A percentile compares a stretch with the other conserved stretches of the same genome.
Conservation (phyloP, 305 asterid genomes). For the Plantago lanceolata region DNA sequence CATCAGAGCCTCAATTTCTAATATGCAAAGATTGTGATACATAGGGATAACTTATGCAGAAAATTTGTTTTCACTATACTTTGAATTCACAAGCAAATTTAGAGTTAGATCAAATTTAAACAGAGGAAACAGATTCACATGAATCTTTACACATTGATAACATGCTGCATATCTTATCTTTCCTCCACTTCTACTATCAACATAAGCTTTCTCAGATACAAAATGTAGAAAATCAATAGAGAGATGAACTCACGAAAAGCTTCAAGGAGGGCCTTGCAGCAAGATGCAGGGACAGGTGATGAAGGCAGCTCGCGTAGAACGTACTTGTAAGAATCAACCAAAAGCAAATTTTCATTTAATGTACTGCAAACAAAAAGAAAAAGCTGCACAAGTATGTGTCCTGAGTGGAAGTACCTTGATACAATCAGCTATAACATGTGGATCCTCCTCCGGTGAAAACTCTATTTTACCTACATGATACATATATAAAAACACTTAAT, state of each 20-base stretch:
- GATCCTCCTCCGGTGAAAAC: slow-evolving; percentile 78
- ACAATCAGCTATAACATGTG: slow-evolving; percentile 96
- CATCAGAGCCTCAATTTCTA: not conserved
- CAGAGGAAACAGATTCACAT: slow-evolving; percentile 15
- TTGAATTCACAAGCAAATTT: not conserved
- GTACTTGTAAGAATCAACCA: slow-evolving; percentile 47
- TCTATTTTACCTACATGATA: slow-evolving; percentile 67
- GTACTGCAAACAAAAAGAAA: slow-evolving; percentile 10
- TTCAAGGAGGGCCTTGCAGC: slow-evolving; percentile 98
- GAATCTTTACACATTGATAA: slow-evolving; percentile 14
- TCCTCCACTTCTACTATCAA: slow-evolving; percentile 13
- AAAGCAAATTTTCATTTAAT: slow-evolving; percentile 26
- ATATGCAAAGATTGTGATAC: not conserved
- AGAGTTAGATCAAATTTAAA: not conserved
- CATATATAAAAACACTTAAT: slow-evolving; percentile 13
- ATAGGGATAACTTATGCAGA: not conserved
- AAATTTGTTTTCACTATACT: not conserved
- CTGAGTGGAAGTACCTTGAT: slow-evolving; percentile 65
- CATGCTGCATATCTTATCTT: slow-evolving; percentile 12
- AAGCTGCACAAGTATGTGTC: slow-evolving; percentile 18
- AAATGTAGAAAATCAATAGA: not conserved
- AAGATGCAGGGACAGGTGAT: slow-evolving; percentile 98
- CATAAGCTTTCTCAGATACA: slow-evolving; percentile 16
- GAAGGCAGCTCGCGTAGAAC: slow-evolving; percentile 97
- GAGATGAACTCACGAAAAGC: slow-evolving; percentile 66